Conservation (phyloP, 73 alveolate genomes). For the Paramecium caudatum region DNA sequence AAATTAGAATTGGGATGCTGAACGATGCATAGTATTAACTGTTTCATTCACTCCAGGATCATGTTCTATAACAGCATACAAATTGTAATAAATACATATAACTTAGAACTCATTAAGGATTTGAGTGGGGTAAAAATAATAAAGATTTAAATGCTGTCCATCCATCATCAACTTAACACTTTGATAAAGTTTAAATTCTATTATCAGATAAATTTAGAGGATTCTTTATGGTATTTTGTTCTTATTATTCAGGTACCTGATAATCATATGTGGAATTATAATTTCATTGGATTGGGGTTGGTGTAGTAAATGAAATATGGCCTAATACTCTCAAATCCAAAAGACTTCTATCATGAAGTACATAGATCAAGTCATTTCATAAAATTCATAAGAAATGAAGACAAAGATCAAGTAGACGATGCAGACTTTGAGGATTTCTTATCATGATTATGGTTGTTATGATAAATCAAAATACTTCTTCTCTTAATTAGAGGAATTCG, state of each 20-base stretch:
- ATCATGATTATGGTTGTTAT: slow-evolving; percentile 50
- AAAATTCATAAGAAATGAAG: slow-evolving; percentile 89
- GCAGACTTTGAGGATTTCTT: slow-evolving; percentile 86
- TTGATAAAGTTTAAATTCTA: slow-evolving; percentile 97
- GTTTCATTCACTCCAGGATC: slow-evolving; percentile 99
- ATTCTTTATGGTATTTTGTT: slow-evolving; percentile 93
- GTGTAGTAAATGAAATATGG: slow-evolving; percentile 94
- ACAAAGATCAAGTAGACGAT: slow-evolving; percentile 79
- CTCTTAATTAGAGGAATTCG: slow-evolving; percentile 64
- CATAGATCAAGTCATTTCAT: slow-evolving; percentile 96
- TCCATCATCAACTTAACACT: slow-evolving; percentile 80
- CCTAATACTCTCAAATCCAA: slow-evolving; percentile 92
- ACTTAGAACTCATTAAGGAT: slow-evolving; percentile 90
- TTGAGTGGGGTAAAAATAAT: slow-evolving; percentile 97
- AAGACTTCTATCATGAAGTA: slow-evolving; percentile 94
- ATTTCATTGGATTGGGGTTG: slow-evolving; percentile 99
- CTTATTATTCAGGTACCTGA: slow-evolving; percentile 90
- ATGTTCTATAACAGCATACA: slow-evolving; percentile 97
- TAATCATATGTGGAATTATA: slow-evolving; percentile 99
- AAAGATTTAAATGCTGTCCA: slow-evolving; percentile 75
- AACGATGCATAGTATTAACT: slow-evolving; percentile 93
- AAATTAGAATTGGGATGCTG: slow-evolving; percentile 96
- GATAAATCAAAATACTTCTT: slow-evolving; percentile 67
- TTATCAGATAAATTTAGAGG: slow-evolving; percentile 99
- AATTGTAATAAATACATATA: slow-evolving; percentile 87